phyloP scores from a whole-genome alignment of 257 asterid genomes.

The Solanum corneliomulleri region DNA sequence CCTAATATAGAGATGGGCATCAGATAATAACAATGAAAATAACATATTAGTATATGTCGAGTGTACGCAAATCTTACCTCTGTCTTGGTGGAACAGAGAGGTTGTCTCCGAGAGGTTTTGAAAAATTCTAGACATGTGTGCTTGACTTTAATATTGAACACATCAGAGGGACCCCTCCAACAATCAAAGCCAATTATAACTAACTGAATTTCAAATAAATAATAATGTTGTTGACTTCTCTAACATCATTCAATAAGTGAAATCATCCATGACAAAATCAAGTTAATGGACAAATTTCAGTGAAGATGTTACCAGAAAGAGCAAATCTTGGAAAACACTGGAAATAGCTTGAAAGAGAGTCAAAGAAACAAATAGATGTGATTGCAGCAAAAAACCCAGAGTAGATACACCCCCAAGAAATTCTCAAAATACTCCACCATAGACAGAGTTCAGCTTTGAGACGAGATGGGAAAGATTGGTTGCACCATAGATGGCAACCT shows the following conservation, averaged over 20 bases:
- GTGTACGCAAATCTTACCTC: rapidly evolving
- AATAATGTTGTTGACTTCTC: not conserved
- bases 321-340: not conserved
- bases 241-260: not conserved
- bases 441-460: not conserved
- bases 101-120: not conserved
- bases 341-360: not conserved
- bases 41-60: not conserved
- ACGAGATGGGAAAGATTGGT: conserved; percentile 33
- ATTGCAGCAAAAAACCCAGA: not conserved
- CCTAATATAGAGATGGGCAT: not conserved
- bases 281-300: not conserved
- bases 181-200: not conserved
- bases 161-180: not conserved
- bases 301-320: not conserved
- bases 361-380: not conserved
- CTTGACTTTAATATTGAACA: not conserved
- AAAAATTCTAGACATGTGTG: not conserved
- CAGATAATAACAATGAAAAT: not conserved
- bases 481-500: conserved; percentile 30
- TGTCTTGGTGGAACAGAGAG: not conserved
- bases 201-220: not conserved
- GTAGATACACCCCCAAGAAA: not conserved
- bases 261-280: not conserved
- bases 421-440: not conserved